Base-by-base conservation (phyloP, 768 basidiomycete species). In the Termitomyces sp. region DNA sequence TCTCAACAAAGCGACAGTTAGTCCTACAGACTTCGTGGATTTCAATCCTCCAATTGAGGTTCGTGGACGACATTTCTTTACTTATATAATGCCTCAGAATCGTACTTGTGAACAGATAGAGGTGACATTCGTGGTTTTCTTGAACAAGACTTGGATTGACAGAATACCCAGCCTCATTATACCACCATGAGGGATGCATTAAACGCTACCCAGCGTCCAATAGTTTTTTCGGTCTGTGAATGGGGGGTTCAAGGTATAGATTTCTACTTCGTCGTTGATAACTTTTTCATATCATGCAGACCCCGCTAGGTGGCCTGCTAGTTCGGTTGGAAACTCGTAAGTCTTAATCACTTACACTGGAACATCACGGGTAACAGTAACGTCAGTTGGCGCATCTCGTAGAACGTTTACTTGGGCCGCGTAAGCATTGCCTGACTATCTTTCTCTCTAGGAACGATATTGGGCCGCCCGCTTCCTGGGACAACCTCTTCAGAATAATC, bases 201-300 rank as follows among this genome's bases (percentile, higher is more conserved):
- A 34, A 69, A 68, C 47, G 73, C 73, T 8, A 79, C 78, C 2
- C 72, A 70, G 8, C 75, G 79, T 15, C 78, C 78, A 15, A 75
- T 83, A 45, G 72, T 81, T 2, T 84, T 78, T 60, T 79, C 80
- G 8, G 73, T 82, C n/a, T 82, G 81, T 48, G 78, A 74, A 58
- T 74, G 74, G 72, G 81, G 81, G 34, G 75, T 79, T 30, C 80
- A 80, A 69, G 71, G 73, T 72, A 31, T 18, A 20, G 8, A 51
- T 13, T 18, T 5, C 3, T 11, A 6, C 3, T n/a, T 20, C 0
- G 7, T 13, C 4, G 7, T 24, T 24, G n/a, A 6, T n/a, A 13
- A 15, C 12, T 39, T 16, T 8, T 33, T 22, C n/a, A 37, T 4
- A 22, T 16, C n/a, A 24, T 44, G 6, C 33, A 74, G 78, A 81